Base-by-base conservation (phyloP, 148 eudicot genomes). In the Rhododendron henanense region DNA sequence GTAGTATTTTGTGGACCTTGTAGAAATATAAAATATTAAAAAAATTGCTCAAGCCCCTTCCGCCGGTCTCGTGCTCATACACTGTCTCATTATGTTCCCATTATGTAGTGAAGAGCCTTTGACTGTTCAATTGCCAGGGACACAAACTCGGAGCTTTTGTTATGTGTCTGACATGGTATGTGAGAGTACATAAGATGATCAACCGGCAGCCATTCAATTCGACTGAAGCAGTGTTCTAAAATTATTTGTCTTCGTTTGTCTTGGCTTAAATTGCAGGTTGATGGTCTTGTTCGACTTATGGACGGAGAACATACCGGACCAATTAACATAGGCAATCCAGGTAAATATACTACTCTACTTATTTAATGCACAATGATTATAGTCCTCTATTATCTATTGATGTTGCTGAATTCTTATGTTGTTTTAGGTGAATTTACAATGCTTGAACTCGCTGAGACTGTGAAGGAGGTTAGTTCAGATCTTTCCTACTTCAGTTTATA, bases 61-160 rank as follows among this genome's bases (percentile, higher is more conserved):
- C 6, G 2, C 18, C 2, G 14, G 10, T 45, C 81, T 21, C 53
- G 14, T 41, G 6, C 10, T 78, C 51, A 18, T 41, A 23, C 39
- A 21, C 5, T 10, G 48, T 79, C 81, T 48, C 37, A n/a, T 0
- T 23, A 79, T 51, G 39, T 51, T 47, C 63, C 31, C n/a, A 1
- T 48, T 35, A 50, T 89, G 84, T 91, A 95, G 99, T 23, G 90
- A 93, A 84, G 97, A 96, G 81, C 93, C 98, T 35, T 90, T 95
- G 91, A 96, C 99, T 45, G 99, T 96, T 86, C 98, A 96, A 88
- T 84, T 91, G 90, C 98, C 98, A 53, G 98, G 99, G 74, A 96
- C 96, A 41, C 98, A 96, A 88, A 96, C 99, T 81, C 93, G 98
- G 61, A 96, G 98, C 90, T 96, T 96, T 88, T 95, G 98, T 84